Base-by-base conservation (phyloP, 129 eudicot genomes). In the Ambrosia artemisiifolia region DNA sequence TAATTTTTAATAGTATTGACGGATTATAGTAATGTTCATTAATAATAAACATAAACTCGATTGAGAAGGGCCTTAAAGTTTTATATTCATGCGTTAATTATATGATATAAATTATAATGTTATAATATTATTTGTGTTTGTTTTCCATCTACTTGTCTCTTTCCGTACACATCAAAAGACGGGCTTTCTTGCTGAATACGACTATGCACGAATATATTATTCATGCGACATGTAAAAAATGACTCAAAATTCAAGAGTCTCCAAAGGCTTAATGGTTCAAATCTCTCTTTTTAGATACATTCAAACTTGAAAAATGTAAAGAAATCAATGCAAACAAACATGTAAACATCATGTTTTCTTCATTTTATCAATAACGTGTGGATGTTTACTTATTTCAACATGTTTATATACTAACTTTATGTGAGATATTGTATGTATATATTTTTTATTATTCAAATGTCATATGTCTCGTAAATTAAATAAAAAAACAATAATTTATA, bases 161-260 rank as follows among this genome's bases (percentile, higher is more conserved):
- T 28, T 75, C 80, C 80, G 74, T 75, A 66, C 80, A 66, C 66
- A 38, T 75, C 46, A 75, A 67, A 66, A 64, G 24, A 55, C 73
- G 65, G 51, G 5, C 57, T 53, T 54, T 54, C 43, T 11, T 12
- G 9, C 2, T 50, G 8, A 30, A 28, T 47, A 49, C 11, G 55
- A 42, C 11, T 40, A 10, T n/a, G 16, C 65, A 75, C 6, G 57
- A 75, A 54, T 55, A 53, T 35, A 54, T 40, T 75, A 75, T 75
- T 65, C 72, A 42, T 53, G 42, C 65, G 65, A 74, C 79, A 74
- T 46, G 56, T 74, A 74, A 74, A 51, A n/a, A 19, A 42, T 54
- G 79, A 13, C 65, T 32, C 48, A 63, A 35, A 35, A 63, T 63
- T 13, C 19, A 32, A 61, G 12, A 33, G 10, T 34, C 5, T 10